These are phyloP conservation scores for Paecilomyces sp. DNA, from an alignment of 2,329 filamentous ascomycete genomes.

Conservation along the genomic window DNA sequence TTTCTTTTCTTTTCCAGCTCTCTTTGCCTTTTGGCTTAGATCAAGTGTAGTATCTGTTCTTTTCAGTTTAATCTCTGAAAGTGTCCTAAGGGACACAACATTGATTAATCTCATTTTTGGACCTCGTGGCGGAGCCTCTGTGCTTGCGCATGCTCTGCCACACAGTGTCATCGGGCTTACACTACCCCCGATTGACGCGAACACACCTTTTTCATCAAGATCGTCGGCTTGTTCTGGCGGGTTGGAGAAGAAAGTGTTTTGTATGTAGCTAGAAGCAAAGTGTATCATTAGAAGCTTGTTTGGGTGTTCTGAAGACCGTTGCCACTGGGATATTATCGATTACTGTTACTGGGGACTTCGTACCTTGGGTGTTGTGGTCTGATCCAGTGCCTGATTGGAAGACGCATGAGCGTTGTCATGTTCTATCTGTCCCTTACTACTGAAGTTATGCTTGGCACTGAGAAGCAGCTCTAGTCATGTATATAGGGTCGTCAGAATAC, in stretches of 20 bases:
- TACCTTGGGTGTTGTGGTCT: no score
- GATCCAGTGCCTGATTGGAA: no score
- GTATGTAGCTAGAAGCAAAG: no score
- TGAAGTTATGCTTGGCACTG: background rate
- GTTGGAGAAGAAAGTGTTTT: slow-evolving; percentile 49
- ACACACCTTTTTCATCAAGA: slow-evolving; percentile 53
- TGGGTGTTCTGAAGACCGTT: no score
- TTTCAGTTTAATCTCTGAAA: slow-evolving; percentile 97
- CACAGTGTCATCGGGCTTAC: slow-evolving; percentile 71
- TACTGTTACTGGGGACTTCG: no score
- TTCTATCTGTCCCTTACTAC: no score
- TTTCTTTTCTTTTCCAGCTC: slow-evolving; percentile 40
- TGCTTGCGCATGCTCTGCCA: slow-evolving; percentile 60
- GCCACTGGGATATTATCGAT: no score
- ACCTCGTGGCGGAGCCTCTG: slow-evolving; percentile 51
- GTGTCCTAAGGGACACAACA: slow-evolving; percentile 62
- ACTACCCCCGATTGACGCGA: slow-evolving; percentile 69
- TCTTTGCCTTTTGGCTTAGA: slow-evolving; percentile 63
- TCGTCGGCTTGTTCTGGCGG: slow-evolving; percentile 44
- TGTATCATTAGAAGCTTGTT: no score
- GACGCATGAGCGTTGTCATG: no score
- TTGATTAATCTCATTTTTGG: slow-evolving; percentile 82
- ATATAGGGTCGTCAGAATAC: background rate
- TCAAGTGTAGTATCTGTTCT: slow-evolving; percentile 96
- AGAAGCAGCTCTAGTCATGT: background rate